Evolutionary conservation across 2,329 filamentous ascomycete species (phyloP).

Genomic region (Aspergillus versicolor): DNA sequence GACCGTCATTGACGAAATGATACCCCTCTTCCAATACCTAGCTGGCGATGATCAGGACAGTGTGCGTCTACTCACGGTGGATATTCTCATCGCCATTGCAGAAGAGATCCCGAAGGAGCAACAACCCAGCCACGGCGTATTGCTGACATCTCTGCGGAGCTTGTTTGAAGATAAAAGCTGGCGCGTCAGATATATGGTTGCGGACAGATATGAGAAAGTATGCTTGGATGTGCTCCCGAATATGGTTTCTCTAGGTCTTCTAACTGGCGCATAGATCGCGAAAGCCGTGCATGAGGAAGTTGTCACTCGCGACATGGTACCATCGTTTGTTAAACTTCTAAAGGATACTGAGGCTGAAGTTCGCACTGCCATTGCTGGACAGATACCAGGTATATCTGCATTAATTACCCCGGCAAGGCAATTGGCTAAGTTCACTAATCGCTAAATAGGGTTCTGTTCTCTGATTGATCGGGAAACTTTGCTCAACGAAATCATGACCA

Average conservation of each 20-base stretch:
- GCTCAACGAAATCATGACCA: conserved; percentile 94
- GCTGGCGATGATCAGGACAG: conserved; percentile 97
- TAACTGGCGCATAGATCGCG: conserved; percentile 66
- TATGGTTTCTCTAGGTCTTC: background rate
- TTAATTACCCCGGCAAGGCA: background rate
- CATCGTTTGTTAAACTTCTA: conserved; percentile 93
- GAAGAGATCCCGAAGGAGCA: conserved; percentile 98
- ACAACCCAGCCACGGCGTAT: conserved; percentile 90
- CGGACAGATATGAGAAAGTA: conserved; percentile 96
- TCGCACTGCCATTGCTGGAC: conserved; percentile 91
- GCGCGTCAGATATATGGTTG: conserved; percentile 99
- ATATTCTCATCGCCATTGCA: conserved; percentile 92
- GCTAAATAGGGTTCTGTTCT: conserved; percentile 73
- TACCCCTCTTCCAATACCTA: conserved; percentile 95
- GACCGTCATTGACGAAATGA: conserved; percentile 97
- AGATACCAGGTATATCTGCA: conserved; percentile 71
- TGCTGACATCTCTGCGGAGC: conserved; percentile 85
- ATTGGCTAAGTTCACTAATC: conserved; percentile 20
- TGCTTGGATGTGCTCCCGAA: conserved; percentile 8
- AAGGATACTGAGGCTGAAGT: conserved; percentile 99
- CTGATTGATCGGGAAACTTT: conserved; percentile 84
- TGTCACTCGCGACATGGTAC: conserved; percentile 87
- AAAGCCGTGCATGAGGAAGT: conserved; percentile 98
- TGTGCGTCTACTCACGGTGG: conserved; percentile 90
- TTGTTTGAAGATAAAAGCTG: conserved; percentile 99